These are phyloP conservation scores for Talaromyces sp. DNA, from an alignment of 2,329 filamentous ascomycete species.

Conservation along the genomic window DNA sequence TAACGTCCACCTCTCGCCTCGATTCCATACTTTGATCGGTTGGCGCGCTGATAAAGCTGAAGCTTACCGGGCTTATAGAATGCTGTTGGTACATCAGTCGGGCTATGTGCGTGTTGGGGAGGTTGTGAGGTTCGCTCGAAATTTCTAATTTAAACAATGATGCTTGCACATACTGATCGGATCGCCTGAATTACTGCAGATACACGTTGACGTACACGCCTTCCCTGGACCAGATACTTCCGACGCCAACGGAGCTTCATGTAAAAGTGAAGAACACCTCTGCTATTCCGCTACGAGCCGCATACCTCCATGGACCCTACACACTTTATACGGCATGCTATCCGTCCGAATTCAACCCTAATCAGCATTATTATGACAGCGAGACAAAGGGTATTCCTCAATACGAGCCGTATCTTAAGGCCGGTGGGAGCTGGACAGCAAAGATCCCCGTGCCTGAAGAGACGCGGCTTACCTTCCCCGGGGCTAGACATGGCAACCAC, in stretches of 20 bases:
- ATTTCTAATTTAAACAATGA: not conserved
- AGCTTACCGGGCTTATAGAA: constrained; percentile 40
- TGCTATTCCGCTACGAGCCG: constrained; percentile 83
- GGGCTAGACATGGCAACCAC: constrained; percentile 30
- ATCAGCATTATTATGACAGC: constrained; percentile 68
- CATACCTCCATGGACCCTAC: constrained; percentile 95
- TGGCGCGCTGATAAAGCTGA: constrained; percentile 30
- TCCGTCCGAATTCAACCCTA: constrained; percentile 77
- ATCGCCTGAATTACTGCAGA: constrained; percentile 32
- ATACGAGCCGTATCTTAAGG: constrained; percentile 95
- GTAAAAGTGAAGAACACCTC: constrained; percentile 91
- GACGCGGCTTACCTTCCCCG: constrained; percentile 54
- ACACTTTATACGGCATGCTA: constrained; percentile 84
- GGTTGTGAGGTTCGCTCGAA: constrained; percentile 67
- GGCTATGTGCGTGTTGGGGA: constrained; percentile 93
- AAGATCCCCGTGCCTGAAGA: constrained; percentile 75
- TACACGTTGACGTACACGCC: constrained; percentile 90
- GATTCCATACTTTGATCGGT: constrained; percentile 34
- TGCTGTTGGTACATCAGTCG: constrained; percentile 88
- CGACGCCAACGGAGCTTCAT: constrained; percentile 74
- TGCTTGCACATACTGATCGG: not conserved
- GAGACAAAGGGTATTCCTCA: constrained; percentile 74
- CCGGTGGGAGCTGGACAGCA: constrained; percentile 80
- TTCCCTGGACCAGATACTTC: constrained; percentile 80
- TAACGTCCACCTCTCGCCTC: constrained; percentile 24